Percentiles rank a stretch among this genome's conserved stretches.
phyloP scores from a whole-genome alignment of 2,329 filamentous ascomycete genomes.

The Lecanicillium sp. region DNA sequence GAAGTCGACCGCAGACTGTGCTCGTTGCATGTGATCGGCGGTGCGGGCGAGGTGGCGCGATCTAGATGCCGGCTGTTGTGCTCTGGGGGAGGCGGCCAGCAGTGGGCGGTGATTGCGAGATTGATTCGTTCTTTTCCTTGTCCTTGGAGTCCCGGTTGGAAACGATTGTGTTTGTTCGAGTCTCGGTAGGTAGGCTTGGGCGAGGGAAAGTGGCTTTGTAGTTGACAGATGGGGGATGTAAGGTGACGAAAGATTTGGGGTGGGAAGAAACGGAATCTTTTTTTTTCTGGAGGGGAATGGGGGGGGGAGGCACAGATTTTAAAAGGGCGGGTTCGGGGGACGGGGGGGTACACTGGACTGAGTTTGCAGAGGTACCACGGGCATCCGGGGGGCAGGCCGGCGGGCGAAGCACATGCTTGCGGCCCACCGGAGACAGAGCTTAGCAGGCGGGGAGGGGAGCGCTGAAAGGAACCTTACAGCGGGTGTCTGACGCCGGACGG shows the following conservation, averaged over 20 bases:
- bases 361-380: constrained; percentile 8
- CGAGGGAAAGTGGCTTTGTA: neutral
- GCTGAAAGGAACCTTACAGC: constrained; percentile 5
- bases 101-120: too few relatives aligned
- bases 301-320: constrained; percentile 18
- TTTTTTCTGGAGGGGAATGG: constrained; percentile 13
- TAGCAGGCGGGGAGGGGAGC: neutral
- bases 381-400: neutral
- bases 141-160: too few relatives aligned
- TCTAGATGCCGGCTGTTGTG: neutral
- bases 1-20: constrained; percentile 67
- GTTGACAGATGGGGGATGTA: neutral
- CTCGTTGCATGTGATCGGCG: constrained; percentile 65
- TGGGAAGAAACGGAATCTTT: constrained; percentile 13
- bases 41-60: constrained; percentile 9
- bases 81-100: too few relatives aligned
- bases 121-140: too few relatives aligned
- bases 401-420: constrained; percentile 9
- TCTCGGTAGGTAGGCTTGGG: too few relatives aligned
- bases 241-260: constrained; percentile 8
- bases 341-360: constrained; percentile 7
- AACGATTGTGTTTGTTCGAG: too few relatives aligned
- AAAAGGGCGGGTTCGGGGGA: constrained; percentile 16
- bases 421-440: constrained; percentile 5
- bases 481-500: neutral